Evolutionary conservation across 768 basidiomycete species (phyloP).

Genomic region (Boletus rubroflammeus): DNA sequence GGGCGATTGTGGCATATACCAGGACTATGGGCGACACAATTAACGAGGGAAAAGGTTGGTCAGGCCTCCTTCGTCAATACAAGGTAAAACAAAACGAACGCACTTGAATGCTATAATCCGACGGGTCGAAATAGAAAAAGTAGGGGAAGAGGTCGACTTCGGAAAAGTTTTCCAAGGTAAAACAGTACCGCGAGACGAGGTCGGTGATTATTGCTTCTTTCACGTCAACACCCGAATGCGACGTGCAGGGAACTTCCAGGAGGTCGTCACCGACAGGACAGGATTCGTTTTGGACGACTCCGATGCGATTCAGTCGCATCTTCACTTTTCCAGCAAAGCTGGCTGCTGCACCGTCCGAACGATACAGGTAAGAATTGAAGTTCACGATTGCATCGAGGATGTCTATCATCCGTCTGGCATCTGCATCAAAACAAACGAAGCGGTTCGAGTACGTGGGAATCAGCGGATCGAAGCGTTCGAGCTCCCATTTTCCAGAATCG

Average conservation of each 20-base stretch:
- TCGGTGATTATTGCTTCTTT: constrained; percentile 14
- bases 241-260: neutral
- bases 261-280: constrained; percentile 13
- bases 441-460: constrained; percentile 6
- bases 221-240: neutral
- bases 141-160: constrained; percentile 20
- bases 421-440: constrained; percentile 2
- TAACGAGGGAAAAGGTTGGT: neutral
- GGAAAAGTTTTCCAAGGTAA: constrained; percentile 19
- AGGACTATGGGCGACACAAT: constrained; percentile 2
- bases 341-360: constrained; percentile 6
- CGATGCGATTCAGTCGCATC: constrained; percentile 10
- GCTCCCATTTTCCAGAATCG: constrained; percentile 3
- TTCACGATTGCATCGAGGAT: constrained; percentile 16
- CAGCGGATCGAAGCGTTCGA: constrained; percentile 16
- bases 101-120: constrained; percentile 18
- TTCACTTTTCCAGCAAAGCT: constrained; percentile 11
- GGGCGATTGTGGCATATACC: constrained; percentile 12
- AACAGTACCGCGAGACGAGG: constrained; percentile 8
- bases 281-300: neutral
- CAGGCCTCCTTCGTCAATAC: neutral
- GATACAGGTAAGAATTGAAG: constrained; percentile 21
- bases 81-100: neutral
- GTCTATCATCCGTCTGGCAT: neutral
- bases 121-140: constrained; percentile 24